phyloP scores from a whole-genome alignment of 164 flowering plant genomes.

The Malania oleifera region DNA sequence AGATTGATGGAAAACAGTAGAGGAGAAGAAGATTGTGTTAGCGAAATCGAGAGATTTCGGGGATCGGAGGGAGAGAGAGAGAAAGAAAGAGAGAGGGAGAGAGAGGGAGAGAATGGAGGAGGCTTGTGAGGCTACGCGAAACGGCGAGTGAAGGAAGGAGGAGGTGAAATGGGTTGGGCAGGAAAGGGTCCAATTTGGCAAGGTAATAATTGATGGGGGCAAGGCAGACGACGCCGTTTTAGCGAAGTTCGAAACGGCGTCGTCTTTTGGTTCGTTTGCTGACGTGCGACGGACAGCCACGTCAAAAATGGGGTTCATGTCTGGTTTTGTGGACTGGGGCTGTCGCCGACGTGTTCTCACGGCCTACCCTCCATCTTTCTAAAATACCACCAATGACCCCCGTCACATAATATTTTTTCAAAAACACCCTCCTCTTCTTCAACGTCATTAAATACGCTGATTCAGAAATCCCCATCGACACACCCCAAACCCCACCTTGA shows the following conservation, averaged over 20 bases:
- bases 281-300: too few relatives aligned
- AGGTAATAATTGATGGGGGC: not conserved
- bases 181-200: not conserved
- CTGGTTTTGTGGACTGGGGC: too few relatives aligned
- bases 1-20: not conserved
- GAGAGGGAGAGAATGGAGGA: not conserved
- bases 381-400: too few relatives aligned
- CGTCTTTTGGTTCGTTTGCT: not conserved
- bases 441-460: too few relatives aligned
- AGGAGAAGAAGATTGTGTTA: not conserved
- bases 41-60: conserved; percentile 2
- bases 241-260: not conserved
- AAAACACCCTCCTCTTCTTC: too few relatives aligned
- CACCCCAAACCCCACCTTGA: too few relatives aligned
- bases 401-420: too few relatives aligned
- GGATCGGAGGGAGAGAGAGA: conserved; percentile 2
- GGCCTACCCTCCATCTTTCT: too few relatives aligned
- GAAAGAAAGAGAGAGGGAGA: not conserved
- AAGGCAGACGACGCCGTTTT: not conserved
- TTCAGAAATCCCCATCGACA: too few relatives aligned
- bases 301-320: too few relatives aligned
- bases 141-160: not conserved
- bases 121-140: not conserved
- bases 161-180: not conserved
- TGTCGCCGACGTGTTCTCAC: too few relatives aligned